Base-by-base conservation (phyloP, 2,329 filamentous ascomycete species). In the Sphaerulina populicola region DNA sequence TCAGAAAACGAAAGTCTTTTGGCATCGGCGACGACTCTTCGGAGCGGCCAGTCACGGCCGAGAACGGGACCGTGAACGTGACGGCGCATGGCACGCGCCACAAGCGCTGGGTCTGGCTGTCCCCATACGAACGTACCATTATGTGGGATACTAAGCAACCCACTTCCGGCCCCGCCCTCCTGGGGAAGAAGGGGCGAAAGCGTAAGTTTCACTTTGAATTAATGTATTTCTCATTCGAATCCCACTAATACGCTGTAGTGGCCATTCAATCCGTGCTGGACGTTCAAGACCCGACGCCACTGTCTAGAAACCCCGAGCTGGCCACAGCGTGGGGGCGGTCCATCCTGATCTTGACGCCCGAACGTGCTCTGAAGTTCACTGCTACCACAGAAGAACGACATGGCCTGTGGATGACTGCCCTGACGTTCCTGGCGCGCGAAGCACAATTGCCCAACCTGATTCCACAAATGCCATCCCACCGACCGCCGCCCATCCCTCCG, bases 81-180 rank as follows among this genome's bases (percentile, higher is more conserved):
- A 76, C 73, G 15, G 77, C 74, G 57, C 81, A 78, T 60, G 81
- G 81, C 58, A 85, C 78, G 4, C 73, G 93, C 29, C 93, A 98
- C 68, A 96, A 90, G 72, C 80, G 93, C 68, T 98, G 93, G 93
- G 93, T 98, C 1, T 98, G 93, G 93, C 79, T 98, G 57, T 93
- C 91, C 14, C 93, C 93, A 2, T 97, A 98, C 65, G 93, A 98
- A 70, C 79, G 90, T 56, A 85, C 91, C 10, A 91, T 98, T 54
- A 87, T 98, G 69, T 98, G 93, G 93, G 96, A 91, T 69, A 94
- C 86, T 76, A 96, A 94, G 75, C 93, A 98, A 70, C 93, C 93
- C 12, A 88, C 83, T 8, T 88, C 83, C 60, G 89, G 90, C 30
- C 85, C 81, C 62, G 91, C 90, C 30, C 71, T 98, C 68, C 78